phyloP scores from a whole-genome alignment of 495 filamentous ascomycete genomes.

The Ramalina intermedia region DNA sequence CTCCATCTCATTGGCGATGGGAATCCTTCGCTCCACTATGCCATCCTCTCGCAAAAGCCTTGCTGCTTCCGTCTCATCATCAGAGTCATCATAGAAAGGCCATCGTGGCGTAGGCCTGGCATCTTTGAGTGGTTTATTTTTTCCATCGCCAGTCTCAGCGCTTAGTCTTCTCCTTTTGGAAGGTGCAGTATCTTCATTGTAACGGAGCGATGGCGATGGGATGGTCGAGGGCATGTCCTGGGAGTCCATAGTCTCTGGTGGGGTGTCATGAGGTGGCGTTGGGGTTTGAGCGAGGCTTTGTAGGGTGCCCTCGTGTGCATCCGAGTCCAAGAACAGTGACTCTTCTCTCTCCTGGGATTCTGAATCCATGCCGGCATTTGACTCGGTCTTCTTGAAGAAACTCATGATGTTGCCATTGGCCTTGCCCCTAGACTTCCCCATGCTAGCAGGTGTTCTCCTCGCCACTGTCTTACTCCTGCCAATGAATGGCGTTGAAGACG shows the following conservation, averaged over 20 bases:
- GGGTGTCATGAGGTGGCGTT: slow-evolving; percentile 22
- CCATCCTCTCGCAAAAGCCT: no score
- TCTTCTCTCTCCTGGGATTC: slow-evolving; percentile 16
- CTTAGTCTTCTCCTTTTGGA: slow-evolving; percentile 30
- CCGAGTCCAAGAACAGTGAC: slow-evolving; percentile 31
- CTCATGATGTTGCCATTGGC: slow-evolving; percentile 62
- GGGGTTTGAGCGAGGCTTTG: slow-evolving; percentile 10
- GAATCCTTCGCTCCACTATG: no score
- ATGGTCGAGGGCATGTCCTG: slow-evolving; percentile 16
- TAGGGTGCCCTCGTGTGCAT: slow-evolving; percentile 14
- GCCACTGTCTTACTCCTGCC: slow-evolving; percentile 37
- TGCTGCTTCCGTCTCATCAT: slow-evolving; percentile 41
- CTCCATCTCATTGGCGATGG: no score
- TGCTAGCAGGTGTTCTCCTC: slow-evolving; percentile 13
- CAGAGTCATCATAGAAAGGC: slow-evolving; percentile 55
- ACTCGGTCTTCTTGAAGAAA: slow-evolving; percentile 66
- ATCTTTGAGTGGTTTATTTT: background rate
- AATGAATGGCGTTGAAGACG: slow-evolving; percentile 85
- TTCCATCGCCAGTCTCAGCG: slow-evolving; percentile 7
- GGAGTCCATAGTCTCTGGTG: slow-evolving; percentile 20
- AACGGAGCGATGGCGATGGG: slow-evolving; percentile 17
- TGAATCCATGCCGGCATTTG: slow-evolving; percentile 7
- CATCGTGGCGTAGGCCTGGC: slow-evolving; percentile 18
- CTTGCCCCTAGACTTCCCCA: slow-evolving; percentile 27
- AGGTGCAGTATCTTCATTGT: slow-evolving; percentile 32